Conservation (phyloP, 305 asterid species). For the Solanum hybrid region DNA sequence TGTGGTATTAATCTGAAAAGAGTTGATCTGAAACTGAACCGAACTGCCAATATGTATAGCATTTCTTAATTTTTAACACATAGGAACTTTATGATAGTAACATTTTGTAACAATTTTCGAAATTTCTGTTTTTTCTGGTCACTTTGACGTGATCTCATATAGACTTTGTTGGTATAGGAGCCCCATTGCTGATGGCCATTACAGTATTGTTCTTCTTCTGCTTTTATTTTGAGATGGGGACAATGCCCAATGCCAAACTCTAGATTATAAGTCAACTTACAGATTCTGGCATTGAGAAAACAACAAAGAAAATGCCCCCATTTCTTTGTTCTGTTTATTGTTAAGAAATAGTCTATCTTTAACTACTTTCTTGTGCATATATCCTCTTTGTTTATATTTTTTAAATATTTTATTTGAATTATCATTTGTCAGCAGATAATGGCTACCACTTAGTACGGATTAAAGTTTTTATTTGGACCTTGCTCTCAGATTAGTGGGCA, state of each 20-base stretch:
- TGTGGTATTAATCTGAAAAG: neutral
- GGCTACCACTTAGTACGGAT: neutral
- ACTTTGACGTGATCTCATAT: neutral
- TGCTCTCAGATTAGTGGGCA: neutral
- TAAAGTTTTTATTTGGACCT: neutral
- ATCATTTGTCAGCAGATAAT: neutral
- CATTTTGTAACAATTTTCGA: neutral
- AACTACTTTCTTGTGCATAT: too few species aligned
- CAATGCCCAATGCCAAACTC: neutral
- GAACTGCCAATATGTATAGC: neutral
- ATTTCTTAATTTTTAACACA: neutral
- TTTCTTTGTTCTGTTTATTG: neutral
- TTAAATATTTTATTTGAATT: neutral
- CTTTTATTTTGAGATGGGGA: neutral
- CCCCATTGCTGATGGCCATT: too few species aligned
- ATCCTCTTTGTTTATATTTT: too few species aligned
- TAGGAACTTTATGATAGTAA: neutral
- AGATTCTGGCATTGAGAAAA: neutral
- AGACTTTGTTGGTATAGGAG: neutral
- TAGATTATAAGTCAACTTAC: neutral
- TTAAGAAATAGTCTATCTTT: neutral
- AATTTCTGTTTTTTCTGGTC: neutral
- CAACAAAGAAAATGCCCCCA: too few species aligned
- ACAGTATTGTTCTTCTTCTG: too few species aligned
- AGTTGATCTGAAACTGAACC: neutral